A percentile compares a stretch with the other conserved stretches of the same genome.
Evolutionary conservation across 1,284 basidiomycete genomes (phyloP).

Genomic region (Pholiota adiposa): DNA sequence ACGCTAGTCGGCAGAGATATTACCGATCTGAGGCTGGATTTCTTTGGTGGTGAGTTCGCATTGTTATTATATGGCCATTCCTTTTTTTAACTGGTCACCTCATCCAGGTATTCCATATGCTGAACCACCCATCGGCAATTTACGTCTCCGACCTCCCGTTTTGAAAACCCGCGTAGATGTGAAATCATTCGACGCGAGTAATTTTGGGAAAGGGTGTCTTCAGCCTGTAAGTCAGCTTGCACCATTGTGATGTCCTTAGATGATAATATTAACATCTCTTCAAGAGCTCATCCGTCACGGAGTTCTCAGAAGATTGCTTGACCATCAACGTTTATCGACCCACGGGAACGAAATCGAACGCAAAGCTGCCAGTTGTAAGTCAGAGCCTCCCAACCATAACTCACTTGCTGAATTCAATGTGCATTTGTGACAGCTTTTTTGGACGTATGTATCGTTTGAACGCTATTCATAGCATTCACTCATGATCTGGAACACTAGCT

Average conservation of each 20-base stretch:
- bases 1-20: conserved; percentile 36
- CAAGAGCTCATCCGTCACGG: conserved; percentile 25
- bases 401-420: neutral
- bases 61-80: neutral
- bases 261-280: neutral
- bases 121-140: conserved; percentile 39
- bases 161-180: conserved; percentile 32
- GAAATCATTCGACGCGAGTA: conserved; percentile 39
- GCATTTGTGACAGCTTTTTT: conserved; percentile 36
- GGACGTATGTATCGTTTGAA: conserved; percentile 32
- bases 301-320: conserved; percentile 43
- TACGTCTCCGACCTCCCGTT: conserved; percentile 39
- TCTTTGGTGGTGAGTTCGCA: conserved; percentile 35
- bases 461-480: neutral
- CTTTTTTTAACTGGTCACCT: neutral
- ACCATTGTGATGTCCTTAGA: neutral
- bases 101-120: conserved; percentile 41
- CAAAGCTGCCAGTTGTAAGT: conserved; percentile 21
- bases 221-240: conserved; percentile 34
- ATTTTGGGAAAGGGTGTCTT: conserved; percentile 42
- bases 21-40: conserved; percentile 33
- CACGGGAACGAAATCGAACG: conserved; percentile 14
- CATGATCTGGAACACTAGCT: conserved; percentile 27
- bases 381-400: conserved; percentile 32
- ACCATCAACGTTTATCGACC: conserved; percentile 24